These are phyloP conservation scores for Betula pendula DNA, from an alignment of 306 rosid genomes.

Conservation along the genomic window DNA sequence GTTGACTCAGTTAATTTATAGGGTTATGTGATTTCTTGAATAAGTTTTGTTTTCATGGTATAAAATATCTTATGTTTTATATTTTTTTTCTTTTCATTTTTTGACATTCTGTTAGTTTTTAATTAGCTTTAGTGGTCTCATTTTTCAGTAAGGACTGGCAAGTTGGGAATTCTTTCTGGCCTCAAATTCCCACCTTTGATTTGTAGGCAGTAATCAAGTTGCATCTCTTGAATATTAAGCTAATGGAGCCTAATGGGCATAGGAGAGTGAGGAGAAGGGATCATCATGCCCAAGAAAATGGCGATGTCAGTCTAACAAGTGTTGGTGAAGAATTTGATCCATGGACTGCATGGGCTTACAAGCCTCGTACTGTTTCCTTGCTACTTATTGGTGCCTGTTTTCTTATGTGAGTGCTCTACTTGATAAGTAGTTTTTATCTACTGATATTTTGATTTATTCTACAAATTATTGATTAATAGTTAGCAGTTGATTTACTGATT, in stretches of 20 bases:
- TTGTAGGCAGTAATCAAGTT: slow-evolving; percentile 44
- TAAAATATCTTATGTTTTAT: too few species aligned
- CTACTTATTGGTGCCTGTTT: slow-evolving; percentile 93
- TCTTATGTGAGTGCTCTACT: slow-evolving; percentile 78
- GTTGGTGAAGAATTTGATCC: slow-evolving; percentile 83
- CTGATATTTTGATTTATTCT: slow-evolving; percentile 8
- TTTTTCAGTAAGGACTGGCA: not conserved
- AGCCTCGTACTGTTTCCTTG: slow-evolving; percentile 89
- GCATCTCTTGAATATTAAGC: slow-evolving; percentile 26
- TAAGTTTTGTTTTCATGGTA: not conserved
- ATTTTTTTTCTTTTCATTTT: not conserved
- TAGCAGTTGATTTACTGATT: not conserved
- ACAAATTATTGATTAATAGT: slow-evolving; percentile 1
- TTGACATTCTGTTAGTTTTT: not conserved
- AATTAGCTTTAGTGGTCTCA: not conserved
- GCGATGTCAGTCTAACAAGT: slow-evolving; percentile 47
- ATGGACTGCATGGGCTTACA: slow-evolving; percentile 99
- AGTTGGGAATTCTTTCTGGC: slow-evolving; percentile 10
- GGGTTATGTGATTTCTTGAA: not conserved
- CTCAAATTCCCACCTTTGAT: slow-evolving; percentile 25
- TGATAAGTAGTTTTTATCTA: slow-evolving; percentile 17
- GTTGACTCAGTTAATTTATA: not conserved
- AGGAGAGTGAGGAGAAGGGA: slow-evolving; percentile 58
- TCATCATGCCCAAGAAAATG: slow-evolving; percentile 57
- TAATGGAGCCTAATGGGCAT: slow-evolving; percentile 75